Conservation (phyloP, 2,329 filamentous ascomycete genomes). For the Tolypocladium capitatum region DNA sequence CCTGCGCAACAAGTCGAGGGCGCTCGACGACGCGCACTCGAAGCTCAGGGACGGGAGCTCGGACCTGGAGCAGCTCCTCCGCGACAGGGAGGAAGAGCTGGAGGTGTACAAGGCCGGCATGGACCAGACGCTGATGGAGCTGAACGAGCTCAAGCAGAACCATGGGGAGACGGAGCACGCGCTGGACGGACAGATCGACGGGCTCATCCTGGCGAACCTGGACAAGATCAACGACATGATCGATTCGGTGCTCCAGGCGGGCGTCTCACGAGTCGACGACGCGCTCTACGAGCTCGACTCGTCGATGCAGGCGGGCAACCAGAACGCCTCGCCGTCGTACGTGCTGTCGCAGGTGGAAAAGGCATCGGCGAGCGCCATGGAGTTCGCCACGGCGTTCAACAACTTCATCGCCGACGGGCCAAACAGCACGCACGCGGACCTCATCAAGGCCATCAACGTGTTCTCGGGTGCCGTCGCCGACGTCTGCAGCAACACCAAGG, state of each 20-base stretch:
- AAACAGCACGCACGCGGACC: constrained; percentile 75
- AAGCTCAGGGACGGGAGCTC: constrained; percentile 69
- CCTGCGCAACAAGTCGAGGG: constrained; percentile 72
- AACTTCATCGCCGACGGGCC: constrained; percentile 96
- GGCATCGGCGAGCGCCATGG: constrained; percentile 83
- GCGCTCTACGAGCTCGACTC: constrained; percentile 95
- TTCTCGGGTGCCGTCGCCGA: constrained; percentile 87
- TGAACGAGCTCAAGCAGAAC: constrained; percentile 73
- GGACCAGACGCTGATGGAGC: constrained; percentile 87
- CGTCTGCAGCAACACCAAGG: constrained; percentile 92
- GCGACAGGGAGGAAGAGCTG: constrained; percentile 93
- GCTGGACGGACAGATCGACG: constrained; percentile 82
- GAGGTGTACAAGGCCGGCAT: constrained; percentile 97
- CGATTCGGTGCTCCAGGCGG: constrained; percentile 87
- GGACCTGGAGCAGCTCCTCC: constrained; percentile 72
- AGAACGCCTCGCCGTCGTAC: constrained; percentile 89
- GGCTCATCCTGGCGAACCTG: constrained; percentile 71
- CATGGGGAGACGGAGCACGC: constrained; percentile 65
- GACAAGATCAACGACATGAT: constrained; percentile 96
- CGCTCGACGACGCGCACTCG: constrained; percentile 69
- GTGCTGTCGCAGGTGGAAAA: constrained; percentile 97
- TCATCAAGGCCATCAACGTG: constrained; percentile 84
- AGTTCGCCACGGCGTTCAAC: constrained; percentile 96
- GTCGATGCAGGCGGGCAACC: constrained; percentile 95
- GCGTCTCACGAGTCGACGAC: constrained; percentile 88